Percentiles rank a stretch among this genome's conserved stretches.
These are phyloP conservation scores for Pseudonectria foliicola DNA, from an alignment of 2,329 filamentous ascomycete species.

Conservation along the genomic window DNA sequence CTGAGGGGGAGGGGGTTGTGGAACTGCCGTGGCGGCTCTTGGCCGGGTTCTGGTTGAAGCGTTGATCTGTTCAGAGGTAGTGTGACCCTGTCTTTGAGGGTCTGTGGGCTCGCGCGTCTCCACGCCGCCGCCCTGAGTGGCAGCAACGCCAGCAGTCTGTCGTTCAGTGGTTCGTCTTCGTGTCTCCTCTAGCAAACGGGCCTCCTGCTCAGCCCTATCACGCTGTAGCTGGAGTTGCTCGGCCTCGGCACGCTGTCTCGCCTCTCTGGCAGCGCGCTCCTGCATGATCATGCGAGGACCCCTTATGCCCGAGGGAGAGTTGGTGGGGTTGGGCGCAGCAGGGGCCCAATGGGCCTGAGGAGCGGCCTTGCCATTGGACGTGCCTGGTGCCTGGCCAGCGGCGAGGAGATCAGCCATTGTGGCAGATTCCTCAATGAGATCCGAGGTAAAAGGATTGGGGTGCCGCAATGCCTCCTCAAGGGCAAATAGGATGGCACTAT, in stretches of 20 bases:
- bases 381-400: conserved; percentile 48
- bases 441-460: conserved; percentile 75
- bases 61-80: conserved; percentile 20
- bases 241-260: conserved; percentile 59
- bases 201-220: conserved; percentile 52
- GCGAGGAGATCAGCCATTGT: conserved; percentile 76
- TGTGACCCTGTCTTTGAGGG: conserved; percentile 24
- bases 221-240: conserved; percentile 56
- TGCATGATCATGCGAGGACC: conserved; percentile 91
- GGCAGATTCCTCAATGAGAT: conserved; percentile 80
- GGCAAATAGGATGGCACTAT: conserved; percentile 84
- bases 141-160: conserved; percentile 47
- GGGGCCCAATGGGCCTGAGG: conserved; percentile 37
- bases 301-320: conserved; percentile 60
- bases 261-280: conserved; percentile 71
- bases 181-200: conserved; percentile 47
- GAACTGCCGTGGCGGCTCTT: conserved; percentile 20
- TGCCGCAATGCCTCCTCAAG: conserved; percentile 84
- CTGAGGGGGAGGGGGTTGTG: conserved; percentile 17
- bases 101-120: conserved; percentile 27
- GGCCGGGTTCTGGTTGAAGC: conserved; percentile 17
- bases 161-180: conserved; percentile 53
- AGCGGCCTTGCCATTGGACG: conserved; percentile 48
- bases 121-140: conserved; percentile 24
- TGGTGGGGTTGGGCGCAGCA: conserved; percentile 43